These are phyloP conservation scores for Torulaspora gathmanii DNA, from an alignment of 805 yeast species.

Conservation along the genomic window DNA sequence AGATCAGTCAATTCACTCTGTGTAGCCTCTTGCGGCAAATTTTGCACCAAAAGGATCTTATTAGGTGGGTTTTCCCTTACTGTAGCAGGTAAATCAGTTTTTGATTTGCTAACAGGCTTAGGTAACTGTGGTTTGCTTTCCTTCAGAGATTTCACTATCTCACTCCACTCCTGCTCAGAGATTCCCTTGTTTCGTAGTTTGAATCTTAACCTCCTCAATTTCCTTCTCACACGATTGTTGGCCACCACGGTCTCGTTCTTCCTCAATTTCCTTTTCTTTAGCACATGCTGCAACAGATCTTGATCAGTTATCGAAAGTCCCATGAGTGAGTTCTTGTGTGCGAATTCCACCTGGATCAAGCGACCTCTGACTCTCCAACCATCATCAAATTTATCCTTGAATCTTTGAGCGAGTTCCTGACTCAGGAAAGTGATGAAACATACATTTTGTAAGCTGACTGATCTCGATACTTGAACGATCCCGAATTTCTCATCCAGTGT, in stretches of 20 bases:
- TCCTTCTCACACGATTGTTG: constrained; percentile 16
- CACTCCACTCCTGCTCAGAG: constrained; percentile 14
- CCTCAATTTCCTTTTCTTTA: constrained; percentile 11
- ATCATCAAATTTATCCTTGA: constrained; percentile 11
- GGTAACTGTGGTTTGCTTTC: not conserved
- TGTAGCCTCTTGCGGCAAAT: constrained; percentile 46
- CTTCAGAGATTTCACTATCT: constrained; percentile 7
- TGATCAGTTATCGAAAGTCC: constrained; percentile 12
- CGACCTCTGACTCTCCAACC: constrained; percentile 22
- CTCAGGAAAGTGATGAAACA: constrained; percentile 28
- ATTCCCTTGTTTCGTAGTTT: constrained; percentile 23
- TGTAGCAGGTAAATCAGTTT: constrained; percentile 8
- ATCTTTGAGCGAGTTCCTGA: constrained; percentile 13
- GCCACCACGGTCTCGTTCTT: constrained; percentile 3
- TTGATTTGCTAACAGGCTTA: not conserved
- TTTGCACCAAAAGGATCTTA: constrained; percentile 61
- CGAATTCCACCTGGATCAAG: constrained; percentile 17
- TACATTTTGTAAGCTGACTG: constrained; percentile 13
- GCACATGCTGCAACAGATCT: constrained; percentile 9
- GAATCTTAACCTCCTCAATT: constrained; percentile 24
- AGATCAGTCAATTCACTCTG: constrained; percentile 39
- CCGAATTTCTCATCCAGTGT: constrained; percentile 20
- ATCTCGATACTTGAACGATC: constrained; percentile 20
- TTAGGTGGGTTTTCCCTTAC: constrained; percentile 54
- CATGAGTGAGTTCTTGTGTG: constrained; percentile 25